Evolutionary conservation across 2,329 filamentous ascomycete genomes (phyloP), one percentile per base, ranked within the genome.

Genomic region (Pleoardoris graminearum): DNA sequence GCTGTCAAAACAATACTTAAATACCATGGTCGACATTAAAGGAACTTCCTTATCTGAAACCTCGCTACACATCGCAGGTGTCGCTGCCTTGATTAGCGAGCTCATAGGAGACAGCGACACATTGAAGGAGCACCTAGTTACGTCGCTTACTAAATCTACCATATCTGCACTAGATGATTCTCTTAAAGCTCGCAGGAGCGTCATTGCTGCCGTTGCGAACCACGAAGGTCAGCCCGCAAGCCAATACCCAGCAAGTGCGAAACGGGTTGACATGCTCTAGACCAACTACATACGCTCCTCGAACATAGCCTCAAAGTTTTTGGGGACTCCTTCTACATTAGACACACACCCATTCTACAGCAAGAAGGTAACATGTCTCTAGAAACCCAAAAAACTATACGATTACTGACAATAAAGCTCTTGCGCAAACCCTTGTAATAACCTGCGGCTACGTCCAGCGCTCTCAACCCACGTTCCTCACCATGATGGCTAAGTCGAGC

Each of bases 311-410:
- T 96, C 43, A 78, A 78, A 33, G 83, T 88, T 43, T 96, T 97
- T 70, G 90, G 90, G 1, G 92, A 97, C 63, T 85, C 88, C 44
- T 77, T 97, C 10, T 96, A 91, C 65, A 91, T 97, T 61, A 89
- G 85, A 52, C 91, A 97, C 72, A 84, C 88, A 0, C 87, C 92
- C 4, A 83, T 89, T n/a, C 68, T 94, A 33, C 89, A 92, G 65
- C 94, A 99, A 80, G 90, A 97, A 81, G 88, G 91, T 89, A 75
- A 36, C 38, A 51, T 29, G 10, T 11, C 16, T 14, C 10, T 16
- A 12, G 8, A 10, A 21, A 4, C 3, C 23, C 7, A 10, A 27
- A 1, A 16, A 7, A 3, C n/a, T 22, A n/a, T 4, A 1, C n/a
- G 10, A 3, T 71, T 51, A 71, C 63, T 63, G 21, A 60, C 42